Conservation (phyloP, 176 grass and related monocot species). For the Oryza rufipogon region DNA sequence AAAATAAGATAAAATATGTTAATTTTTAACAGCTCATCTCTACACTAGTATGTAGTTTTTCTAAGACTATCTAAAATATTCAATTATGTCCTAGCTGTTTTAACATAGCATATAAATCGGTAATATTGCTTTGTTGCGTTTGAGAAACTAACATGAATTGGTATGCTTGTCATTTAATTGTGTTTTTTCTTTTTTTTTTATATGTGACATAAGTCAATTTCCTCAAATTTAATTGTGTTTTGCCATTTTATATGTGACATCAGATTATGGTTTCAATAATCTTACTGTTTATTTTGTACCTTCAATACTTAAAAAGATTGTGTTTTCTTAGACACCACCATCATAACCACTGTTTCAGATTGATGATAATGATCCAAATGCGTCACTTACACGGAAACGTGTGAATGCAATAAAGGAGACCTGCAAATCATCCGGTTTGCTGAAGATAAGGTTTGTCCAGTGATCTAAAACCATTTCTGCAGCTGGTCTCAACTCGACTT, state of each 20-base stretch:
- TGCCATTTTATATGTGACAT: not conserved
- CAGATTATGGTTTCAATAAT: not conserved
- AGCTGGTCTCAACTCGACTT: slow-evolving; percentile 6
- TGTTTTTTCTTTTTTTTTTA: not conserved
- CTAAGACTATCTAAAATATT: no score
- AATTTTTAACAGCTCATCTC: not conserved
- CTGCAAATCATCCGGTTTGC: slow-evolving; percentile 56
- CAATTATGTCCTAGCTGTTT: no score
- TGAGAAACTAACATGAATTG: not conserved
- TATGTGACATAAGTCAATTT: not conserved
- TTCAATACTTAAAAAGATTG: not conserved
- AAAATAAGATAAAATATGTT: not conserved
- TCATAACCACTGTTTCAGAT: slow-evolving; percentile 27
- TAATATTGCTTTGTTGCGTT: not conserved
- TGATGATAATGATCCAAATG: slow-evolving; percentile 58
- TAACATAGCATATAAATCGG: no score
- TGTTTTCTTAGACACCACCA: not conserved
- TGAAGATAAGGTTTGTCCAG: slow-evolving; percentile 58
- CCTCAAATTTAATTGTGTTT: not conserved
- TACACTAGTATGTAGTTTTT: not conserved
- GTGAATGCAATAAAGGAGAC: slow-evolving; percentile 57
- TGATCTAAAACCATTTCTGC: slow-evolving; percentile 24
- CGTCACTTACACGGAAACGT: slow-evolving; percentile 44
- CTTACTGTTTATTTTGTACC: not conserved
- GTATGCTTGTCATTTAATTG: not conserved